Evolutionary conservation across 1,284 basidiomycete species (phyloP), one percentile per base, ranked within the genome.

Genomic region (Acaromyces ingoldii): DNA sequence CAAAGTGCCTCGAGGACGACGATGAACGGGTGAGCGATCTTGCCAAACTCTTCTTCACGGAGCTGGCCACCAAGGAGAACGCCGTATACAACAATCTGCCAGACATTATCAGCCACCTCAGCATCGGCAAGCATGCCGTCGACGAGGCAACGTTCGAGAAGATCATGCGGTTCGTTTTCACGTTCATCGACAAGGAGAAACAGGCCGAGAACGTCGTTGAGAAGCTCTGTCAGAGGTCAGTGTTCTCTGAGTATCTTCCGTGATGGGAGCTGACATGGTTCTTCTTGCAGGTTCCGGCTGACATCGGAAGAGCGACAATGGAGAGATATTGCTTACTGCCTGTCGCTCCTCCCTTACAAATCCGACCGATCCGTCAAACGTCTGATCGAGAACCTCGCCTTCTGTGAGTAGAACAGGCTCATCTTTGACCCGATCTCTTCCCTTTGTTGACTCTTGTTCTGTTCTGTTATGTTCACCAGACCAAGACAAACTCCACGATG

Each of bases 11-110:
- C 19, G 91, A 97, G 76, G 92, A 98, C 77, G 80, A 83, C n/a
- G 93, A 97, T 41, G 81, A 81, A 52, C 80, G 92, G 9, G 88
- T 98, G 56, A 84, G 87, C 13, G 91, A 97, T 70, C 81, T 99
- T 17, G 92, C 95, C 34, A 95, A 92, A 76, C 77, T 98, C 50
- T 99, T 99, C 84, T 98, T 99, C 80, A 86, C 84, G 22, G 91
- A 98, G 72, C 79, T 98, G 33, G 88, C 90, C 30, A 92, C 80
- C 21, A 99, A 98, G 79, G 93, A 98, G 72, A 97, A 97, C 73
- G 93, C 91, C 10, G 92, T 99, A 56, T 98, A 97, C 78, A 98
- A 98, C 79, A 97, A 97, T 76, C 77, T 99, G 67, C 93, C 92
- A 0, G 74, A 75, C 43, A 75, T 75, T 36, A 75, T 74, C 57